These are phyloP conservation scores for Globisporangium carolinianum DNA, from an alignment of 352 stramenopile genomes.

Conservation along the genomic window DNA sequence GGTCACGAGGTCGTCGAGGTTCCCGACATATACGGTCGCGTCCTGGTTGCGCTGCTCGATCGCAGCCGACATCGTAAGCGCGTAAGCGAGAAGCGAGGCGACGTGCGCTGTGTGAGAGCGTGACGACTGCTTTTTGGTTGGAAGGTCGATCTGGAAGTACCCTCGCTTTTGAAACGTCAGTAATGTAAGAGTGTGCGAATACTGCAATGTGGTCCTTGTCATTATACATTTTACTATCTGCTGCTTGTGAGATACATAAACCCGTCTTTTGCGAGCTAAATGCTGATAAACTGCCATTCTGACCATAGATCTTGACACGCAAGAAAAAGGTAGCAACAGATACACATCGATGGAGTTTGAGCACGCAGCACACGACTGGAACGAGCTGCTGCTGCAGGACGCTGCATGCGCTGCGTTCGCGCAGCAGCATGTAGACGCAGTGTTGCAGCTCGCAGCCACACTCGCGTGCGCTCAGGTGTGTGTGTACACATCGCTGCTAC, in stretches of 20 bases:
- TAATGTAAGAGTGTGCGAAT: not conserved
- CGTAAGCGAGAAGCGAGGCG: too few species aligned
- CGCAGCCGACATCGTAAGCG: conserved; percentile 63
- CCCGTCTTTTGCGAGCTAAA: not conserved
- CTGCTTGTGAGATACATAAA: not conserved
- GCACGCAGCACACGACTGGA: conserved; percentile 30
- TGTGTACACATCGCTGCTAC: not conserved
- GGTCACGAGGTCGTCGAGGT: conserved; percentile 93
- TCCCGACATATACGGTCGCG: conserved; percentile 98
- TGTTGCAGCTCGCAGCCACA: conserved; percentile 27
- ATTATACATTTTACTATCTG: not conserved
- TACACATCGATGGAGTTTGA: conserved; percentile 18
- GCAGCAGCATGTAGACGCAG: conserved; percentile 14
- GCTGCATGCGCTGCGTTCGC: conserved; percentile 20
- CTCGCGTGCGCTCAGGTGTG: conserved; percentile 16
- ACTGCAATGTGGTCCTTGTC: not conserved
- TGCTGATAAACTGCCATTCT: not conserved
- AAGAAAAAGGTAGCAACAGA: not conserved
- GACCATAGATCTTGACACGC: not conserved
- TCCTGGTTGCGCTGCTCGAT: conserved; percentile 92
- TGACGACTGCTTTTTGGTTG: not conserved
- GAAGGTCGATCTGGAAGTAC: not conserved
- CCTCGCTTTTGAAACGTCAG: not conserved
- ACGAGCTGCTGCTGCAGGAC: conserved; percentile 28
- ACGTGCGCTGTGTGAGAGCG: conserved; percentile 12